A percentile compares a stretch with the other conserved stretches of the same genome.
phyloP scores from a whole-genome alignment of 2,329 filamentous ascomycete genomes.

The Sphaerulina vaccinii region DNA sequence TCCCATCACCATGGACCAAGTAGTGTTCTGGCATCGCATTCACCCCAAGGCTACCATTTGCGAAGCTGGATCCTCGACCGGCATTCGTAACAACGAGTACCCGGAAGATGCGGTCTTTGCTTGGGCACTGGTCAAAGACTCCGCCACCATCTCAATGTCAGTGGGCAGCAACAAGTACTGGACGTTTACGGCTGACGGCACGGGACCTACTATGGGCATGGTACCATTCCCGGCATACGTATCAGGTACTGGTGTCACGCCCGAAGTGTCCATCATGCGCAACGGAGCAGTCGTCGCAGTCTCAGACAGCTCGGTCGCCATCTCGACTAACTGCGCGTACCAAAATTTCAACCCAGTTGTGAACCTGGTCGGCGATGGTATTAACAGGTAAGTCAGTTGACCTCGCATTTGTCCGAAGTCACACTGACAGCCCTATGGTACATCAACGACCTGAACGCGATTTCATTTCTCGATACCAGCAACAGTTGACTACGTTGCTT shows the following conservation, averaged over 20 bases:
- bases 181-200: constrained; percentile 35
- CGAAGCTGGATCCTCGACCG: constrained; percentile 32
- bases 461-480: not conserved
- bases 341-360: constrained; percentile 41
- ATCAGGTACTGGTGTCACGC: constrained; percentile 30
- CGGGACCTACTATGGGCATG: constrained; percentile 34
- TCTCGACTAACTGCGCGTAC: constrained; percentile 34
- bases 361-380: constrained; percentile 35
- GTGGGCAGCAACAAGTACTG: constrained; percentile 38
- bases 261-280: constrained; percentile 36
- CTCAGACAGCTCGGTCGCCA: constrained; percentile 30
- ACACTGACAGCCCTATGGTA: constrained; percentile 7
- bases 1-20: constrained; percentile 37
- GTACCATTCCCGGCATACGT: constrained; percentile 38
- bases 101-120: constrained; percentile 41
- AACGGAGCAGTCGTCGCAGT: constrained; percentile 29
- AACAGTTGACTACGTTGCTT: not conserved
- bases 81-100: constrained; percentile 37
- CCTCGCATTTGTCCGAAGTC: not conserved
- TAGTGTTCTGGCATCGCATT: constrained; percentile 42
- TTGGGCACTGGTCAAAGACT: constrained; percentile 38
- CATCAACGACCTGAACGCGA: constrained; percentile 6
- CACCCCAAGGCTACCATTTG: constrained; percentile 39
- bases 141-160: constrained; percentile 36
- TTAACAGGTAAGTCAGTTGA: constrained; percentile 20